Evolutionary conservation across 148 eudicot species (phyloP).

Genomic region (Nepenthes gracilis): DNA sequence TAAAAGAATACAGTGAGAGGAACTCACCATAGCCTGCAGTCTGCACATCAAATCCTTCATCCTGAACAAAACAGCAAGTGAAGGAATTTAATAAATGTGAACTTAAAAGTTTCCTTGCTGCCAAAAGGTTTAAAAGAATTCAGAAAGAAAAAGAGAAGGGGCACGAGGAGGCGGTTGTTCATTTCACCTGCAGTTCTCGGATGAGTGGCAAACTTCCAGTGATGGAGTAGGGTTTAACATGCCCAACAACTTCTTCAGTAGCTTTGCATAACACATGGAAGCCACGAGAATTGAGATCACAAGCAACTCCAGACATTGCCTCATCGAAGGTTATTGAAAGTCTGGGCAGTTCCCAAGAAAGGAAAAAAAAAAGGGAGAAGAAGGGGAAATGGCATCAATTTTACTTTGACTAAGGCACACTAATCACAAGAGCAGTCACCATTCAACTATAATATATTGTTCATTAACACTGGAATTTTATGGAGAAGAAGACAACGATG

Average conservation of each 20-base stretch:
- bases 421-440: neutral
- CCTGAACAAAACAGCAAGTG: conserved; percentile 30
- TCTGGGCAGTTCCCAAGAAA: conserved; percentile 18
- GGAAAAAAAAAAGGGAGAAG: no score
- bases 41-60: conserved; percentile 98
- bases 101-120: neutral
- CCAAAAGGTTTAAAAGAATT: neutral
- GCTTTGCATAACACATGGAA: conserved; percentile 90
- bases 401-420: no score
- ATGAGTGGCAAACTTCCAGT: conserved; percentile 95
- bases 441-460: no score
- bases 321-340: conserved; percentile 62
- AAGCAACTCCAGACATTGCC: conserved; percentile 77
- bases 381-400: no score
- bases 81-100: neutral
- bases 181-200: conserved; percentile 73
- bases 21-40: conserved; percentile 83
- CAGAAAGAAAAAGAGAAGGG: neutral
- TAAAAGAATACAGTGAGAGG: conserved; percentile 2
- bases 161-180: neutral
- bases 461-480: no score
- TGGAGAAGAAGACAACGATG: no score
- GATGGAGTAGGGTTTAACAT: conserved; percentile 86
- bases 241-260: conserved; percentile 90
- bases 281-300: conserved; percentile 87